Evolutionary conservation across 208 protist species (phyloP).

Genomic region (Wallacemonas collosoma): DNA sequence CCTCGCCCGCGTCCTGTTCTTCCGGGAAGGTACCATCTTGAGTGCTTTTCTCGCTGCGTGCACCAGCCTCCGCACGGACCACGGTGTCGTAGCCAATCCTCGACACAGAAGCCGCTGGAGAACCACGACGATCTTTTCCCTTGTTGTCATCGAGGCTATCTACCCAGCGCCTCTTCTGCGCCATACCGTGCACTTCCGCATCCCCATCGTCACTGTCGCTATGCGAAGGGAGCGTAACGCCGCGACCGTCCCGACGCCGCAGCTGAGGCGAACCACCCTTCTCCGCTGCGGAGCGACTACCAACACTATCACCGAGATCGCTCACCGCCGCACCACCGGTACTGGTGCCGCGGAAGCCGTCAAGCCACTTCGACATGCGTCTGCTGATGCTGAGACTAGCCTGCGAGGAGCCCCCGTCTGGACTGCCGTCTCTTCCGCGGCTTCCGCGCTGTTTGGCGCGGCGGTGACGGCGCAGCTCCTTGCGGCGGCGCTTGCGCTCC

Average conservation of each 20-base stretch:
- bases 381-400: slow-evolving; percentile 12
- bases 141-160: slow-evolving; percentile 11
- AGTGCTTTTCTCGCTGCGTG: background rate
- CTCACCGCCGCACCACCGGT: background rate
- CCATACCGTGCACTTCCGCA: background rate
- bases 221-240: background rate
- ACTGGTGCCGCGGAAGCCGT: background rate
- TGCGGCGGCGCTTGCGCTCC: background rate
- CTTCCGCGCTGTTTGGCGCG: background rate
- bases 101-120: background rate
- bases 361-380: slow-evolving; percentile 13
- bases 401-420: slow-evolving; percentile 1
- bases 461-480: slow-evolving; percentile 8
- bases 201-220: slow-evolving; percentile 10
- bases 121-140: background rate
- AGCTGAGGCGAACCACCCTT: background rate
- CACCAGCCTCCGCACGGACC: background rate
- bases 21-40: slow-evolving; percentile 1
- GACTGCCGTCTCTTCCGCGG: background rate
- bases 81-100: background rate
- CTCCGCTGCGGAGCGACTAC: background rate
- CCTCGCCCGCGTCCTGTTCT: slow-evolving; percentile 9
- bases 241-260: background rate
- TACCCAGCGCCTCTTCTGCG: background rate
- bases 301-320: slow-evolving; percentile 10